Evolutionary conservation across 2,329 filamentous ascomycete species (phyloP).

Genomic region (Fusarium irregulare): DNA sequence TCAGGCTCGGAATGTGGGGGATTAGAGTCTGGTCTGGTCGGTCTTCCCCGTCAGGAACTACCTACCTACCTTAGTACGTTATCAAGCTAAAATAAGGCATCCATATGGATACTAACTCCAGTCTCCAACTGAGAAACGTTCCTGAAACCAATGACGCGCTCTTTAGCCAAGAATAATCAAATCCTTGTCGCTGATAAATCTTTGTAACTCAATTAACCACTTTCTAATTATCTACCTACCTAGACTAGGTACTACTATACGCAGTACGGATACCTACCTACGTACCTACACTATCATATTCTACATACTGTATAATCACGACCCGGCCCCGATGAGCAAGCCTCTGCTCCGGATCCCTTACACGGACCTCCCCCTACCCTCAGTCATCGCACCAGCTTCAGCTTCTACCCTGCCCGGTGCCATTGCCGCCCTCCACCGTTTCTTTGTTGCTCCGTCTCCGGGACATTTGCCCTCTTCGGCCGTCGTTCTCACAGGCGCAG

Average conservation of each 20-base stretch:
- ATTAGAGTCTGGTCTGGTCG: background rate
- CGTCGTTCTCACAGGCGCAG: constrained; percentile 78
- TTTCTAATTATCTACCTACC: constrained; percentile 6
- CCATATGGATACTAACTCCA: background rate
- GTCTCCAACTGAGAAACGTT: constrained; percentile 20
- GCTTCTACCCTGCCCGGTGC: constrained; percentile 79
- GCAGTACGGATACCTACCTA: background rate
- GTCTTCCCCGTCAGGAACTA: background rate
- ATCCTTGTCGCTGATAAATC: constrained; percentile 7
- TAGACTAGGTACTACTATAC: background rate
- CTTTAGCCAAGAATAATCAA: constrained; percentile 25
- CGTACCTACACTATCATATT: constrained; percentile 4
- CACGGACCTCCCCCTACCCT: constrained; percentile 81
- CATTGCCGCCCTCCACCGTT: constrained; percentile 79
- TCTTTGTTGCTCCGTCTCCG: constrained; percentile 73
- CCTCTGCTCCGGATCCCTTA: constrained; percentile 90
- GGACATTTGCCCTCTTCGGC: constrained; percentile 60
- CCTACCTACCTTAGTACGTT: too few relatives aligned
- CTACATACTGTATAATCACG: background rate
- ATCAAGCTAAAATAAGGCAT: background rate
- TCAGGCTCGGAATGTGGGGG: constrained; percentile 37
- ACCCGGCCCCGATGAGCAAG: constrained; percentile 65
- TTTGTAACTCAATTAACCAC: constrained; percentile 10
- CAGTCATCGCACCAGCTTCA: constrained; percentile 77
- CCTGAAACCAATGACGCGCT: constrained; percentile 43